These are phyloP conservation scores for Fistulina hepatica DNA, from an alignment of 1,284 basidiomycete genomes.

Conservation along the genomic window DNA sequence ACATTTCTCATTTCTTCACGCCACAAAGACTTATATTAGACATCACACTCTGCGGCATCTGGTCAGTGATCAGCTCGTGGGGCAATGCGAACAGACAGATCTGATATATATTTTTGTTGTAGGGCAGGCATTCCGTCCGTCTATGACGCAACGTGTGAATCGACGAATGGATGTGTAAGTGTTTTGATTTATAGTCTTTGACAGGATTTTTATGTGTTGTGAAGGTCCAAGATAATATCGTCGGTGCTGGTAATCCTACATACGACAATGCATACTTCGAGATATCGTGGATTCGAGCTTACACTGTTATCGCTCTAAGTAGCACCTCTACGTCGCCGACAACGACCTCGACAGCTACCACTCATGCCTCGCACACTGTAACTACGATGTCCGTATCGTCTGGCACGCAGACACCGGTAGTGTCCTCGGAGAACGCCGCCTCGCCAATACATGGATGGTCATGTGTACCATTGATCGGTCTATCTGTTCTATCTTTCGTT, in stretches of 20 bases:
- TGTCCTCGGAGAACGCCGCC: no score
- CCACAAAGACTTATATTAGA: constrained; percentile 45
- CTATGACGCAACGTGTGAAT: constrained; percentile 26
- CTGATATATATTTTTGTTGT: constrained; percentile 4
- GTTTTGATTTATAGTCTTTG: background rate
- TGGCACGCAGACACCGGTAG: no score
- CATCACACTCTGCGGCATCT: constrained; percentile 48
- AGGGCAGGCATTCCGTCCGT: constrained; percentile 33
- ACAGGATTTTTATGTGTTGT: background rate
- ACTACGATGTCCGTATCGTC: no score
- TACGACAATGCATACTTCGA: constrained; percentile 15
- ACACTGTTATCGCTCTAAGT: no score
- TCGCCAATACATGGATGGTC: no score
- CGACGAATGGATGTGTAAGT: background rate
- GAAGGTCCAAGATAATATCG: constrained; percentile 10
- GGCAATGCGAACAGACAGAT: background rate
- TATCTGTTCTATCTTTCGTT: no score
- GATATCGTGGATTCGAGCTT: constrained; percentile 13
- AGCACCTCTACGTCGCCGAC: no score
- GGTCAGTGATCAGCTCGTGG: constrained; percentile 28
- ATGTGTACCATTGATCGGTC: no score
- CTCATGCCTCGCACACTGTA: no score
- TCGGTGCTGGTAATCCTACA: constrained; percentile 14
- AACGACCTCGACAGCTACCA: no score
- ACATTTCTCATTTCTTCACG: constrained; percentile 33